These are phyloP conservation scores for Yamadazyma oceani DNA, from an alignment of 1,139 yeast species.

Conservation along the genomic window DNA sequence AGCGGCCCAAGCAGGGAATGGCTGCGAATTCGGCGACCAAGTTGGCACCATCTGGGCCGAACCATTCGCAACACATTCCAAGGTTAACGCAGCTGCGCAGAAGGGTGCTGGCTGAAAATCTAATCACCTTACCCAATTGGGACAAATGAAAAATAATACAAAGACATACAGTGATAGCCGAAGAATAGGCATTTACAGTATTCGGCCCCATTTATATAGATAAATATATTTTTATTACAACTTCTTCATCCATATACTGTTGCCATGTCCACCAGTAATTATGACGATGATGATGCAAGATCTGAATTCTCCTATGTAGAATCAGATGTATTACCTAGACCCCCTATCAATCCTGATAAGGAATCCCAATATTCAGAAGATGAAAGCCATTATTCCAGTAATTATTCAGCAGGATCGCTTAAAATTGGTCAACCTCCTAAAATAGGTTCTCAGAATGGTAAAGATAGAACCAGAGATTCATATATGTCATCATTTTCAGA, in stretches of 20 bases:
- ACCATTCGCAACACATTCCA: neutral
- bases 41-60: no score
- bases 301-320: constrained; percentile 13
- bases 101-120: neutral
- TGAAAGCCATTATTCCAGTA: constrained; percentile 7
- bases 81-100: no score
- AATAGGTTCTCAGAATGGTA: neutral
- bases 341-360: neutral
- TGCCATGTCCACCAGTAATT: constrained; percentile 2
- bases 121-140: constrained; percentile 3
- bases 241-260: no score
- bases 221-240: neutral
- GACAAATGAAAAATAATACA: constrained; percentile 1
- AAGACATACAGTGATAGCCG: neutral
- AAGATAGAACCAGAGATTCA: constrained; percentile 20
- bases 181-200: neutral
- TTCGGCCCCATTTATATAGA: neutral
- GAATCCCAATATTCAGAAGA: constrained; percentile 10
- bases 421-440: constrained; percentile 5
- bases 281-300: constrained; percentile 1
- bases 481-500: constrained; percentile 29
- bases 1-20: no score
- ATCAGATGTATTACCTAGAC: constrained; percentile 8
- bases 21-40: no score
- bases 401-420: neutral